Conservation (phyloP, 805 yeast genomes). For the Wickerhamomyces sydowiorum region DNA sequence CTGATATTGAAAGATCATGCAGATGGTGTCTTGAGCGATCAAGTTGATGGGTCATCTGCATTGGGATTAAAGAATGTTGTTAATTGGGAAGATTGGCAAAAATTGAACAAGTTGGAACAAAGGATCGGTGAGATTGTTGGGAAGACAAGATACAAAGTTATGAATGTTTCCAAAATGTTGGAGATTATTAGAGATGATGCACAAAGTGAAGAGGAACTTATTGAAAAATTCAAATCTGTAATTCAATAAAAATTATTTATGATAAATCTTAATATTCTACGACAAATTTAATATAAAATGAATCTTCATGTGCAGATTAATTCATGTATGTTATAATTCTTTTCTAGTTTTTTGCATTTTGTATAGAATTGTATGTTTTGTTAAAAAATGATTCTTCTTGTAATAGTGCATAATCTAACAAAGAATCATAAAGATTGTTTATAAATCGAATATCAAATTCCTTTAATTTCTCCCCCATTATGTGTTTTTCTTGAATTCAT, state of each 20-base stretch:
- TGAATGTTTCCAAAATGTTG: constrained; percentile 44
- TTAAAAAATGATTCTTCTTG: neutral
- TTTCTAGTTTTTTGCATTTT: too few species aligned
- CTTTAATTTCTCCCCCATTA: neutral
- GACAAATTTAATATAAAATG: too few species aligned
- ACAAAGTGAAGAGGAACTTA: neutral
- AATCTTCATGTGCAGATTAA: too few species aligned
- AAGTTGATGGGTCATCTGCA: constrained; percentile 26
- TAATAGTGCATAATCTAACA: neutral
- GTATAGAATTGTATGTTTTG: neutral
- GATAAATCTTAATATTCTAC: neutral
- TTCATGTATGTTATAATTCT: too few species aligned
- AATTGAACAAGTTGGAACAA: constrained; percentile 48
- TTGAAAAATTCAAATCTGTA: neutral
- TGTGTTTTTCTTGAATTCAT: neutral
- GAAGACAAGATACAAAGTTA: constrained; percentile 55
- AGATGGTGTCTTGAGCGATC: constrained; percentile 18
- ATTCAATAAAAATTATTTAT: neutral
- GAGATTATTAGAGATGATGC: constrained; percentile 16
- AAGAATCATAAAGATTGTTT: too few species aligned
- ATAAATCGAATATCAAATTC: constrained; percentile 1
- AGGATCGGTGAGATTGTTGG: constrained; percentile 40
- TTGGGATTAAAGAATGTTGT: constrained; percentile 27
- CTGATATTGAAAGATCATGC: constrained; percentile 50
- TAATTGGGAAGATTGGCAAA: constrained; percentile 65